phyloP scores from a whole-genome alignment of 1,284 basidiomycete species.

The Nidula niveotomentosa region DNA sequence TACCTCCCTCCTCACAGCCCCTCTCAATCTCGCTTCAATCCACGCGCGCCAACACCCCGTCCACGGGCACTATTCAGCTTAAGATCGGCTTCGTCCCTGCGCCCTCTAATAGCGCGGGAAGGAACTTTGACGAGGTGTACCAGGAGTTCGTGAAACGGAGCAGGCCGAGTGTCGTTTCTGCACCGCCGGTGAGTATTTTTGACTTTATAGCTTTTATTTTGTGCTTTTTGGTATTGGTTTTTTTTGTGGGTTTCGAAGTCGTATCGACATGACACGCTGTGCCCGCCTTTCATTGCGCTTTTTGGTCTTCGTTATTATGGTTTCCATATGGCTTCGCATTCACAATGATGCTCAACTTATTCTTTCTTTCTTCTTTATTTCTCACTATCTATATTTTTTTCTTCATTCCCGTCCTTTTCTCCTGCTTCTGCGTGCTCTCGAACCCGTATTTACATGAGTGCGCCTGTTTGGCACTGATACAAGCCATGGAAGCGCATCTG shows the following conservation, averaged over 20 bases:
- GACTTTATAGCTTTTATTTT: background rate
- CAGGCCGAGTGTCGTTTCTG: constrained; percentile 67
- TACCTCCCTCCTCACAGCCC: constrained; percentile 33
- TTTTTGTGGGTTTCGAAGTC: background rate
- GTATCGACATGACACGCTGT: too few relatives aligned
- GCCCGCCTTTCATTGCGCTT: too few relatives aligned
- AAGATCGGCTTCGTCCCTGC: constrained; percentile 77
- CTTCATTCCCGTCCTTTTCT: too few relatives aligned
- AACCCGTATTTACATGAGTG: too few relatives aligned
- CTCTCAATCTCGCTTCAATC: constrained; percentile 62
- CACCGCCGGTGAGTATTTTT: constrained; percentile 69
- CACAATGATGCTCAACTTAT: too few relatives aligned
- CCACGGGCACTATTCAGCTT: constrained; percentile 65
- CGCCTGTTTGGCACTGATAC: too few relatives aligned
- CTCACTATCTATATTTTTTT: too few relatives aligned
- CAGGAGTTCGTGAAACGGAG: constrained; percentile 65
- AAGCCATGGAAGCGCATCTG: too few relatives aligned
- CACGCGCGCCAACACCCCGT: constrained; percentile 56
- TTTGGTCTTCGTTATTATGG: too few relatives aligned
- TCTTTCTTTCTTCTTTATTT: too few relatives aligned
- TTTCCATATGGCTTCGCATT: too few relatives aligned
- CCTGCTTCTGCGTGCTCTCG: too few relatives aligned
- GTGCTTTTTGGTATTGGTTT: constrained; percentile 1
- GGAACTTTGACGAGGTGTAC: constrained; percentile 60
- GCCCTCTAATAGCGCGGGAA: constrained; percentile 32